Percentiles rank a stretch among this genome's conserved stretches.
Evolutionary conservation across 805 yeast species (phyloP).

Genomic region (Brettanomyces anomalus): DNA sequence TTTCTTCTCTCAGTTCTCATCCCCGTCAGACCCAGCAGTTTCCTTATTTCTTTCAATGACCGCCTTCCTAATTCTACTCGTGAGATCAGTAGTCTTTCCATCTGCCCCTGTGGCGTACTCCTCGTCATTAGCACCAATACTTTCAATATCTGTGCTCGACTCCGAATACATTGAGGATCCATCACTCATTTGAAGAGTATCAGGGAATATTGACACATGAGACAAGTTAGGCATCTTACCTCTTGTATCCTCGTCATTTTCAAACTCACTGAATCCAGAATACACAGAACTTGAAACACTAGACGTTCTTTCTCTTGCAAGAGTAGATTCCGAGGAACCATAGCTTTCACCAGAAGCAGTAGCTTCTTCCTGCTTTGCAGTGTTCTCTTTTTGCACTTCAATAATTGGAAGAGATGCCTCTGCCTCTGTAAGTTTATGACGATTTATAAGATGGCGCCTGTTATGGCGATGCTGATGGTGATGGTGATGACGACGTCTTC

Average conservation of each 20-base stretch:
- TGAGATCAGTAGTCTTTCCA: constrained; percentile 2
- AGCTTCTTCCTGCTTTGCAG: too few relatives aligned
- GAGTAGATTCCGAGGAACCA: constrained; percentile 2
- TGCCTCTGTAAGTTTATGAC: background rate
- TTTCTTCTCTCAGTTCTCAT: background rate
- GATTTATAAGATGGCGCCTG: too few relatives aligned
- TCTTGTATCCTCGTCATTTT: constrained; percentile 7
- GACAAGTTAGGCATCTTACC: constrained; percentile 20
- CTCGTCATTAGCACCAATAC: background rate
- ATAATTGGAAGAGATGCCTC: background rate
- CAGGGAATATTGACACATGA: constrained; percentile 27
- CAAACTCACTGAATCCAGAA: constrained; percentile 21
- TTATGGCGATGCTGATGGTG: background rate
- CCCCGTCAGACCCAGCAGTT: background rate
- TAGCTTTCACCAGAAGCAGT: background rate
- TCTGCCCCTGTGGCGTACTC: constrained; percentile 3
- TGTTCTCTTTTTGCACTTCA: too few relatives aligned
- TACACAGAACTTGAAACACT: constrained; percentile 13
- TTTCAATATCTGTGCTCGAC: background rate
- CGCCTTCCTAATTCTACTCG: constrained; percentile 15
- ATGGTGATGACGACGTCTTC: background rate
- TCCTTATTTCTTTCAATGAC: constrained; percentile 16
- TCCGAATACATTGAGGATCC: constrained; percentile 6
- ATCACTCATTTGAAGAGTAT: constrained; percentile 18
- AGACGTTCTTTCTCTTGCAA: constrained; percentile 5